A percentile compares a stretch with the other conserved stretches of the same genome.
Conservation (phyloP, 129 eudicot genomes). For the Saposhnikovia divaricata region DNA sequence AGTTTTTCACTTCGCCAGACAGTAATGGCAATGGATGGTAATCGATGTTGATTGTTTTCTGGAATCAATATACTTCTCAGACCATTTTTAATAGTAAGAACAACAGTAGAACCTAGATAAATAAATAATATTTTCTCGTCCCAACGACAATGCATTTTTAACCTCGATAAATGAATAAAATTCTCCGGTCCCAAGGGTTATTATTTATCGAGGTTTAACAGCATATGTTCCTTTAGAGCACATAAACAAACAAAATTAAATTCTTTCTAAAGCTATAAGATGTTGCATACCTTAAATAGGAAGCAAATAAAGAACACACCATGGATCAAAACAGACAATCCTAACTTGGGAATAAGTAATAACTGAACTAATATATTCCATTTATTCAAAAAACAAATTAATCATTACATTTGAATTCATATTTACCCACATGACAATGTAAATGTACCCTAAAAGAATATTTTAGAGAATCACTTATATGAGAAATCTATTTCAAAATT, state of each 20-base stretch:
- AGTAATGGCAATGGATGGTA: neutral
- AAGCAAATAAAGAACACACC: neutral
- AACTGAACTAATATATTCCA: neutral
- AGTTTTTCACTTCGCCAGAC: neutral
- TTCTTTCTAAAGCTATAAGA: neutral
- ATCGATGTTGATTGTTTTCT: neutral
- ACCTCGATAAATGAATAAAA: neutral
- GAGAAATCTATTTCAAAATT: neutral
- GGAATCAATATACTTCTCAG: neutral
- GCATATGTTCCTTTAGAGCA: neutral
- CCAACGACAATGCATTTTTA: neutral
- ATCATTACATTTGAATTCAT: neutral
- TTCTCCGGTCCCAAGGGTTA: too few species aligned
- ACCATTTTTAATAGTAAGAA: neutral
- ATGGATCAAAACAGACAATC: neutral
- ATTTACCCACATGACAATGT: neutral
- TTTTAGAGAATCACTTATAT: neutral
- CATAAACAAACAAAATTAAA: neutral
- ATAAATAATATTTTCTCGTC: neutral
- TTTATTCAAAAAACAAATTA: too few species aligned
- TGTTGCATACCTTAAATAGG: neutral
- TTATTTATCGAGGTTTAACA: too few species aligned
- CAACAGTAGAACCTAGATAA: too few species aligned
- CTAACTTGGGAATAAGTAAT: neutral
- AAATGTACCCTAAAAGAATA: neutral